Evolutionary conservation across 352 stramenopile genomes (phyloP).

Genomic region (Hyaloperonospora arabidopsidis): DNA sequence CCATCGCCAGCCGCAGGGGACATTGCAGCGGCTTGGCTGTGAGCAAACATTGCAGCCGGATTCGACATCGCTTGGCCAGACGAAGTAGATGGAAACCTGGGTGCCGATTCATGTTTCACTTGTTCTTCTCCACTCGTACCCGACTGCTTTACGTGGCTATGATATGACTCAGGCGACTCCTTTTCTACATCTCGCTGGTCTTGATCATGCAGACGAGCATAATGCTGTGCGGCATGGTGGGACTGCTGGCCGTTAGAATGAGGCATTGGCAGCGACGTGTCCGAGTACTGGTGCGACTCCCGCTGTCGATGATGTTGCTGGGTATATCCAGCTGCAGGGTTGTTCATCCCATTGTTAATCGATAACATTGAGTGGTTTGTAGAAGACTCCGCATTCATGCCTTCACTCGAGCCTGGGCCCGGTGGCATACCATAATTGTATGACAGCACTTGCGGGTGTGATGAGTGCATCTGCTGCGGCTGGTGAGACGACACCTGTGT

Average conservation of each 20-base stretch:
- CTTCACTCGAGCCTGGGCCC: slow-evolving; percentile 15
- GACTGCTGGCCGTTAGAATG: slow-evolving; percentile 16
- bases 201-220: slow-evolving; percentile 19
- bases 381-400: slow-evolving; percentile 13
- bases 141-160: slow-evolving; percentile 14
- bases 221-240: slow-evolving; percentile 7
- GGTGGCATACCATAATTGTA: slow-evolving; percentile 31
- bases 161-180: slow-evolving; percentile 19
- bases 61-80: slow-evolving; percentile 28
- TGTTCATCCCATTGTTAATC: slow-evolving; percentile 25
- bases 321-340: slow-evolving; percentile 32
- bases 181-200: slow-evolving; percentile 28
- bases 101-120: slow-evolving; percentile 14
- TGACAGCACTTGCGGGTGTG: slow-evolving; percentile 37
- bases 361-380: slow-evolving; percentile 16
- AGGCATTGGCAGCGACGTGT: slow-evolving; percentile 13
- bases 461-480: slow-evolving; percentile 27
- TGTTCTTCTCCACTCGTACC: slow-evolving; percentile 4
- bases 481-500: slow-evolving; percentile 27
- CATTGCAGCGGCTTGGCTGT: slow-evolving; percentile 29
- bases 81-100: slow-evolving; percentile 4
- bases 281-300: slow-evolving; percentile 23
- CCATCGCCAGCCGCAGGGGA: slow-evolving; percentile 8
- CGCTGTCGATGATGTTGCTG: slow-evolving; percentile 32
- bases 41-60: slow-evolving; percentile 54